Conservation (phyloP, 2,329 filamentous ascomycete genomes). For the Cladosporium phlei region DNA sequence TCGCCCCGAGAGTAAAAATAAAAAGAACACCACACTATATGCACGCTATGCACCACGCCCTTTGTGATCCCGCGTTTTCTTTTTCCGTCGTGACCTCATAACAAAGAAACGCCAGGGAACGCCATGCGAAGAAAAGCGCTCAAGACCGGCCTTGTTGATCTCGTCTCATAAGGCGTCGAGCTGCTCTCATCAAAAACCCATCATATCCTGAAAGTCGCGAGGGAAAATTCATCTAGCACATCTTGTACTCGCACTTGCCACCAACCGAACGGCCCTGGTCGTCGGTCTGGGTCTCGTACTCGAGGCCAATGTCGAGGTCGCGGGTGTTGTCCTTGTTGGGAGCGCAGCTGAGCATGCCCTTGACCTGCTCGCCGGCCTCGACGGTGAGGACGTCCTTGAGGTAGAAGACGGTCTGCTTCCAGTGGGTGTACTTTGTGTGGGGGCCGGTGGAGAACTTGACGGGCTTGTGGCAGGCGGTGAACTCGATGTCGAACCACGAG, state of each 20-base stretch:
- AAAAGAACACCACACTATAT: conserved; percentile 18
- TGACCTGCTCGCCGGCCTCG: conserved; percentile 75
- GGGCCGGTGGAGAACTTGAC: conserved; percentile 95
- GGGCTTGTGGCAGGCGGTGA: conserved; percentile 95
- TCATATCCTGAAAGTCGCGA: conserved; percentile 6
- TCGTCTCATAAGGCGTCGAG: conserved; percentile 15
- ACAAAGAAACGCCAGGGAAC: conserved; percentile 5
- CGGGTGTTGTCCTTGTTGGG: conserved; percentile 92
- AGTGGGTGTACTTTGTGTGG: conserved; percentile 98
- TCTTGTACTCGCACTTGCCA: conserved; percentile 75
- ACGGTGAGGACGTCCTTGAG: conserved; percentile 89
- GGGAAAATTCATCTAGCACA: conserved; percentile 38
- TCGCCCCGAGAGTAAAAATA: background rate
- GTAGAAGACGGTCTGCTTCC: conserved; percentile 99
- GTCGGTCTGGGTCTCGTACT: conserved; percentile 73
- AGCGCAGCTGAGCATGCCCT: conserved; percentile 70
- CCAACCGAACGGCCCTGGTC: conserved; percentile 65
- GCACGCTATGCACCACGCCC: conserved; percentile 16
- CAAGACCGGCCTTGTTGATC: conserved; percentile 11
- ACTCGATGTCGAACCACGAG: conserved; percentile 99
- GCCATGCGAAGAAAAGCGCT: conserved; percentile 8
- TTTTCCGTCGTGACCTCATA: conserved; percentile 11
- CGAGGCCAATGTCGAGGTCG: conserved; percentile 85
- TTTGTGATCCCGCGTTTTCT: background rate
- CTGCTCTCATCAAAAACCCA: conserved; percentile 4